These are phyloP conservation scores for Daldinia sp. DNA, from an alignment of 2,329 filamentous ascomycete genomes.

Conservation along the genomic window DNA sequence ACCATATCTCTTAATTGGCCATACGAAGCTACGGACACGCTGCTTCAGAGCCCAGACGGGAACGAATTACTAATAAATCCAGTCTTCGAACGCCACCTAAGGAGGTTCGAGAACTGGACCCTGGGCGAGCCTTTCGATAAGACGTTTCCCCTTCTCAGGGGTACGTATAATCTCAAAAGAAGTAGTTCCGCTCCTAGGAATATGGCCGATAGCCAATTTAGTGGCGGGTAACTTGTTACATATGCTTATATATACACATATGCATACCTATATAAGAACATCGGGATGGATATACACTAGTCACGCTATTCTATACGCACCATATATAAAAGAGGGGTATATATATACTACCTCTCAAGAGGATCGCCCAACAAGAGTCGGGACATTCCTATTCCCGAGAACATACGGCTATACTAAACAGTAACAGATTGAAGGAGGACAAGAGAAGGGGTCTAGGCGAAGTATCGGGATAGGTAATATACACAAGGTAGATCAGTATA, in stretches of 20 bases:
- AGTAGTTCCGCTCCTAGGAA: slow-evolving; percentile 2
- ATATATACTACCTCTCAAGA: neutral
- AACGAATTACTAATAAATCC: slow-evolving; percentile 85
- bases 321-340: neutral
- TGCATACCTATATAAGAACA: neutral
- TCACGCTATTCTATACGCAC: neutral
- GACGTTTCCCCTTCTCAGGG: slow-evolving; percentile 70
- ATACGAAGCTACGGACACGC: slow-evolving; percentile 77
- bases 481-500: neutral
- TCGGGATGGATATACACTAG: too few species aligned
- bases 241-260: neutral
- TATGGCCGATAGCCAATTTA: slow-evolving; percentile 18
- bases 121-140: slow-evolving; percentile 76
- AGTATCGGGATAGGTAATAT: neutral
- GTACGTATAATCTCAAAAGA: slow-evolving; percentile 57
- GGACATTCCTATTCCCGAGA: neutral
- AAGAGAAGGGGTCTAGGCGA: neutral
- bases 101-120: slow-evolving; percentile 83
- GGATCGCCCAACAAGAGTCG: neutral
- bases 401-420: neutral
- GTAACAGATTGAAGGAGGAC: neutral
- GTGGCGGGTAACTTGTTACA: slow-evolving; percentile 21
- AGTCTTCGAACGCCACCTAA: slow-evolving; percentile 84
- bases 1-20: slow-evolving; percentile 87
- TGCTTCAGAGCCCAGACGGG: slow-evolving; percentile 68